Percentiles rank a stretch among this genome's conserved stretches.
phyloP scores from a whole-genome alignment of 768 basidiomycete genomes.

The Mycena crocata region DNA sequence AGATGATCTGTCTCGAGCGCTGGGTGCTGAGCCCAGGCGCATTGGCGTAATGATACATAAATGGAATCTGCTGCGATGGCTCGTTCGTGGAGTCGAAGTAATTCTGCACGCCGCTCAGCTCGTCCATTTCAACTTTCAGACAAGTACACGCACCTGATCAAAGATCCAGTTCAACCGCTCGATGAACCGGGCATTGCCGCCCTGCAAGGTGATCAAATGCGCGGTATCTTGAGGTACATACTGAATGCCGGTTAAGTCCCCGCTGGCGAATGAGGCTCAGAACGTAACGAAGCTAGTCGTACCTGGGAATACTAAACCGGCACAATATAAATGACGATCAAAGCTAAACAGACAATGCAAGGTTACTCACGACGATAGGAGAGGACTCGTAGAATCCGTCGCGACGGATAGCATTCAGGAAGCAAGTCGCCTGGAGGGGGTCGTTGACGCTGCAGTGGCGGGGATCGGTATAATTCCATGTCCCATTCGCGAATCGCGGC shows the following conservation, averaged over 20 bases:
- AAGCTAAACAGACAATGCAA: not conserved
- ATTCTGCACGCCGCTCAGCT: slow-evolving; percentile 44
- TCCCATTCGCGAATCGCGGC: slow-evolving; percentile 67
- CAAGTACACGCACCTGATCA: slow-evolving; percentile 50
- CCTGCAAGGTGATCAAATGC: slow-evolving; percentile 69
- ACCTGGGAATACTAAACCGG: slow-evolving; percentile 66
- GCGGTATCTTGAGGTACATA: slow-evolving; percentile 77
- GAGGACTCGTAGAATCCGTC: slow-evolving; percentile 78
- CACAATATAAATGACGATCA: not conserved
- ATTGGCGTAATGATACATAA: slow-evolving; percentile 78
- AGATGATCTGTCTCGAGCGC: slow-evolving; percentile 65
- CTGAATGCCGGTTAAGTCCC: slow-evolving; percentile 43
- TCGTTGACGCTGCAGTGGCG: slow-evolving; percentile 75
- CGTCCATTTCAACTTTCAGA: not conserved
- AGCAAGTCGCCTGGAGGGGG: slow-evolving; percentile 67
- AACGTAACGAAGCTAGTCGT: slow-evolving; percentile 33
- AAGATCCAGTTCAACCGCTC: slow-evolving; percentile 68
- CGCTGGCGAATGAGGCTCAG: not conserved
- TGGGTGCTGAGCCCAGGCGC: slow-evolving; percentile 69
- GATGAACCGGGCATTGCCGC: slow-evolving; percentile 65
- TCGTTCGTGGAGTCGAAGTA: slow-evolving; percentile 76
- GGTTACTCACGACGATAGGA: slow-evolving; percentile 64
- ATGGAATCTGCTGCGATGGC: slow-evolving; percentile 75
- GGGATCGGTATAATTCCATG: slow-evolving; percentile 74
- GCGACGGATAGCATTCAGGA: slow-evolving; percentile 62